Evolutionary conservation across 2,329 filamentous ascomycete genomes (phyloP).

Genomic region (Gremmenia infestans): DNA sequence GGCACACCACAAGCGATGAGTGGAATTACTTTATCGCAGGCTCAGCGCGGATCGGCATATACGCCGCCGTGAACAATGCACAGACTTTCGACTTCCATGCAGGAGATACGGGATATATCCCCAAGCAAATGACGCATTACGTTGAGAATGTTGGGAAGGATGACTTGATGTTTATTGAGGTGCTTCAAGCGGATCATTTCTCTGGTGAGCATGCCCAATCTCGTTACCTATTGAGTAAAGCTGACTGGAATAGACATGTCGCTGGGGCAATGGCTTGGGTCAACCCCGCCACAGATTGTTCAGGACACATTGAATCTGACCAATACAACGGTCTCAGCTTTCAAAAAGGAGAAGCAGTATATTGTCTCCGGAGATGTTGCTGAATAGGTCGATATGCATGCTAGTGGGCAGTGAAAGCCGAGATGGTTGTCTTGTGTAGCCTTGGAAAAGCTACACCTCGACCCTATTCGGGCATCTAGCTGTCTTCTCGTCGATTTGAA

Average conservation of each 20-base stretch:
- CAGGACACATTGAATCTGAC: constrained; percentile 48
- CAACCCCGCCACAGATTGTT: constrained; percentile 53
- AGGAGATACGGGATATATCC: constrained; percentile 74
- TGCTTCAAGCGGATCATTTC: constrained; percentile 68
- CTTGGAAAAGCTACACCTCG: too few species aligned
- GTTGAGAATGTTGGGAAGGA: constrained; percentile 79
- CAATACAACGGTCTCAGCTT: constrained; percentile 33
- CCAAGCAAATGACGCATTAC: constrained; percentile 73
- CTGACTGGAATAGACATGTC: constrained; percentile 33
- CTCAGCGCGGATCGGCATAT: constrained; percentile 68
- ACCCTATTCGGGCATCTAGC: too few species aligned
- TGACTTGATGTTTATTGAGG: constrained; percentile 69
- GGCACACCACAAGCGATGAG: constrained; percentile 75
- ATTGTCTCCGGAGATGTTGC: constrained; percentile 45
- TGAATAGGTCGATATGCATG: too few species aligned
- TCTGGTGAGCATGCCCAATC: constrained; percentile 15
- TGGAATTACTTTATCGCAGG: constrained; percentile 77
- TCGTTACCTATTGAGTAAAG: neutral
- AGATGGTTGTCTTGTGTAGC: neutral
- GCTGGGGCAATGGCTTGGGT: constrained; percentile 43
- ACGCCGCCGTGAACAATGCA: constrained; percentile 62
- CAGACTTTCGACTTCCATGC: constrained; percentile 72
- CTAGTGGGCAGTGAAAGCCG: constrained; percentile 32
- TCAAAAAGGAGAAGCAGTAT: constrained; percentile 43
- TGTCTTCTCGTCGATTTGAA: too few species aligned